phyloP scores from a whole-genome alignment of 208 protist species.

The Perkinsela sp. region DNA sequence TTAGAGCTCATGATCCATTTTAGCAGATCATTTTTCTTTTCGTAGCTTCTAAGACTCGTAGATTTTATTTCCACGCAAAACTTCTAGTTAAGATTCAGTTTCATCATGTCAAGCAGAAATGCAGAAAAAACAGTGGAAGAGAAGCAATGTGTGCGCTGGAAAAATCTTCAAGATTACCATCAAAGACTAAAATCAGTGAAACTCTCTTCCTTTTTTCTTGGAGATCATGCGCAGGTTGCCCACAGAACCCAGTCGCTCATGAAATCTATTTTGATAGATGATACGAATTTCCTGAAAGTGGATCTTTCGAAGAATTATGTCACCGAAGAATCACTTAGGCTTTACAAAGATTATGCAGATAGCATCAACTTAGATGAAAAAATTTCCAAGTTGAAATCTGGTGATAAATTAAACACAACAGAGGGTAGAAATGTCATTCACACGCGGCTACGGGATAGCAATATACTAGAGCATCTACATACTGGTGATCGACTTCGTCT shows the following conservation, averaged over 20 bases:
- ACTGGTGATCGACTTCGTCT: constrained; percentile 12
- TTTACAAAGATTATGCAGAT: constrained; percentile 47
- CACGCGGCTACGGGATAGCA: constrained; percentile 72
- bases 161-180: neutral
- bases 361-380: constrained; percentile 32
- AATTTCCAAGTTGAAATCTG: constrained; percentile 57
- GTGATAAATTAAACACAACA: constrained; percentile 82
- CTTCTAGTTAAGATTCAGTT: too few relatives aligned
- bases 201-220: neutral
- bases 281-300: constrained; percentile 54
- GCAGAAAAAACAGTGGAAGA: too few relatives aligned
- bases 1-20: too few relatives aligned
- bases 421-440: constrained; percentile 76
- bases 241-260: neutral
- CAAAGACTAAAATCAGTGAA: neutral
- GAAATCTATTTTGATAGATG: neutral
- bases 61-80: too few relatives aligned
- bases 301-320: constrained; percentile 86
- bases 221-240: neutral
- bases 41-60: too few relatives aligned
- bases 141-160: too few relatives aligned
- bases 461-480: constrained; percentile 4
- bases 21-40: too few relatives aligned
- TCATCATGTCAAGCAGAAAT: too few relatives aligned
- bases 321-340: constrained; percentile 62